These are phyloP conservation scores for Mortierella sp. DNA, from an alignment of 371 early-diverging fungal species.

Conservation along the genomic window DNA sequence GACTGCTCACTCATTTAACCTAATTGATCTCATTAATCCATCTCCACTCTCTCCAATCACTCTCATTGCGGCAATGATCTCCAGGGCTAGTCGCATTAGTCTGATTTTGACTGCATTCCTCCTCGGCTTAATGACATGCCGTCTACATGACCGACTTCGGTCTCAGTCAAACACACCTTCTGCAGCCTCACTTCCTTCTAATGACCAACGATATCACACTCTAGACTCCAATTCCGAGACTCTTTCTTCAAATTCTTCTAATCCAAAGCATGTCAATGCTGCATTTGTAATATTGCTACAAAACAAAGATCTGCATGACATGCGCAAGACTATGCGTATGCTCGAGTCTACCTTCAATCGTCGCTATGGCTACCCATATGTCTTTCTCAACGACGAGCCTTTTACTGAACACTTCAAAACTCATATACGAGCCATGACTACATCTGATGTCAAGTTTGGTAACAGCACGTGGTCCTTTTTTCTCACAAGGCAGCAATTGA, in stretches of 20 bases:
- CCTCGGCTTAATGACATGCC: conserved; percentile 27
- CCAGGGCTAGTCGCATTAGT: conserved; percentile 19
- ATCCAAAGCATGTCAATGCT: conserved; percentile 26
- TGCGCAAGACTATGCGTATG: conserved; percentile 78
- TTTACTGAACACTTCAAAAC: conserved; percentile 82
- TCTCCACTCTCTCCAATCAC: not conserved
- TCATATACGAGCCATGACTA: conserved; percentile 68
- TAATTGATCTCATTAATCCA: not conserved
- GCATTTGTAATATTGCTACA: conserved; percentile 75
- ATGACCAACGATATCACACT: not conserved
- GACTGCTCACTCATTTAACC: no score
- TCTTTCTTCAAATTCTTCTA: not conserved
- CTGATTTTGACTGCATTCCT: conserved; percentile 24
- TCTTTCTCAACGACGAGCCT: conserved; percentile 88
- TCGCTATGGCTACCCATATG: conserved; percentile 90
- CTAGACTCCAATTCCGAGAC: not conserved
- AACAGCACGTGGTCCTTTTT: conserved; percentile 6
- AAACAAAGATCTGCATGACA: conserved; percentile 82
- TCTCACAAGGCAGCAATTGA: not conserved
- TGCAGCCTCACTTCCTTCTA: not conserved
- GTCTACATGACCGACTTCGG: conserved; percentile 4
- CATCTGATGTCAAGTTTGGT: conserved; percentile 67
- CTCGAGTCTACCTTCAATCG: conserved; percentile 90
- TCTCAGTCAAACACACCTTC: not conserved
- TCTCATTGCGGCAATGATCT: not conserved